A percentile compares a stretch with the other conserved stretches of the same genome.
Conservation (phyloP, 2,329 filamentous ascomycete genomes). For the Elsinoe fawcettii region DNA sequence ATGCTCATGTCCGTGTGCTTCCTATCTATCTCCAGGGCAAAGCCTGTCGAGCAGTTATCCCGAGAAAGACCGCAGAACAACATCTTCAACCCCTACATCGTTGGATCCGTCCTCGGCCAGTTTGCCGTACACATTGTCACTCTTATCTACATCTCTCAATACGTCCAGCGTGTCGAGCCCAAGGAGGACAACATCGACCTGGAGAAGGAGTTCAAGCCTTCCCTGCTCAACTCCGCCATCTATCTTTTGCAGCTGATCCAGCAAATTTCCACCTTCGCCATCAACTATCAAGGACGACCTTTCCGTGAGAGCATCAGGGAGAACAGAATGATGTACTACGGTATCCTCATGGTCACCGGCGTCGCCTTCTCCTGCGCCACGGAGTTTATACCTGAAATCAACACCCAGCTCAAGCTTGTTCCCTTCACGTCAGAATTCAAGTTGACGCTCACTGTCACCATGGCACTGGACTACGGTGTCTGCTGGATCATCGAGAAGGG, state of each 20-base stretch:
- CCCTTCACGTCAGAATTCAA: conserved; percentile 88
- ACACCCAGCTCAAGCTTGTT: conserved; percentile 85
- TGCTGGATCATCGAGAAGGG: conserved; percentile 84
- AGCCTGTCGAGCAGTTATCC: conserved; percentile 87
- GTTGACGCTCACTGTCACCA: conserved; percentile 69
- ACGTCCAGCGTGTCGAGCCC: conserved; percentile 76
- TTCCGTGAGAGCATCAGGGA: conserved; percentile 95
- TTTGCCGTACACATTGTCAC: conserved; percentile 94
- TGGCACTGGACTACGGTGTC: conserved; percentile 78
- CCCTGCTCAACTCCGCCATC: conserved; percentile 89
- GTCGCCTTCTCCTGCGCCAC: conserved; percentile 93
- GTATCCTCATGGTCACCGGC: conserved; percentile 78
- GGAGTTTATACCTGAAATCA: conserved; percentile 91
- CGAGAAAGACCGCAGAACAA: conserved; percentile 97
- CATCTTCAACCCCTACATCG: conserved; percentile 99
- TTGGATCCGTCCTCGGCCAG: conserved; percentile 92
- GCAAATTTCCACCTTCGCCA: conserved; percentile 96
- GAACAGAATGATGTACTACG: conserved; percentile 98
- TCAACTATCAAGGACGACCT: conserved; percentile 97
- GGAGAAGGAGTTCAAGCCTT: conserved; percentile 89
- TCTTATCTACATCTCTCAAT: conserved; percentile 85
- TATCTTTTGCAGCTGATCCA: conserved; percentile 97
- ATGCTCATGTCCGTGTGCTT: conserved; percentile 99
- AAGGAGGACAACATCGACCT: conserved; percentile 66
- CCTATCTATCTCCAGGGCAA: conserved; percentile 93